These are phyloP conservation scores for Ustilago cynodontis DNA, from an alignment of 1,284 basidiomycete species.

Conservation along the genomic window DNA sequence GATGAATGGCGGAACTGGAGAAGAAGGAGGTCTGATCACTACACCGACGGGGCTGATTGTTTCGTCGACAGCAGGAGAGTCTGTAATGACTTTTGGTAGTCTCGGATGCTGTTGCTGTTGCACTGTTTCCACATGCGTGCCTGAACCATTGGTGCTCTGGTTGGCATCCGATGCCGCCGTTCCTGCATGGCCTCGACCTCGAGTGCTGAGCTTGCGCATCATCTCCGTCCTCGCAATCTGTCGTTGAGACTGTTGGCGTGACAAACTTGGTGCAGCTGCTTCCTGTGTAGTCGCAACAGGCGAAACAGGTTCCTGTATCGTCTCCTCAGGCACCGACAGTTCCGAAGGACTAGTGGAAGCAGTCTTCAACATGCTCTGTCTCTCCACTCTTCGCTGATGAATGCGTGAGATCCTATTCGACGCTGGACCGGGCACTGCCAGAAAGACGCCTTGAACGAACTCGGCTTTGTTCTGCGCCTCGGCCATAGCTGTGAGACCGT, in stretches of 20 bases:
- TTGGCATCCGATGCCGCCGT: constrained; percentile 3
- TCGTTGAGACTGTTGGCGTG: constrained; percentile 49
- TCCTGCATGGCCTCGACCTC: constrained; percentile 29
- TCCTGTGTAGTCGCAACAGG: constrained; percentile 6
- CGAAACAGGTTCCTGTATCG: not conserved
- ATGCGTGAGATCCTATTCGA: constrained; percentile 51
- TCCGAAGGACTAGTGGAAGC: constrained; percentile 7
- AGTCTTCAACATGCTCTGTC: constrained; percentile 38
- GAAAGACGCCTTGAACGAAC: constrained; percentile 52
- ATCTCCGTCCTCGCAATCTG: constrained; percentile 60
- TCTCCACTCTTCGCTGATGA: constrained; percentile 39
- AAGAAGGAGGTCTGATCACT: constrained; percentile 43
- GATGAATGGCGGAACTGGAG: constrained; percentile 35
- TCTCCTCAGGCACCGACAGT: constrained; percentile 11
- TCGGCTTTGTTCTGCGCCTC: constrained; percentile 58
- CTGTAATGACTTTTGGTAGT: constrained; percentile 29
- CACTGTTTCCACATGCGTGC: not conserved
- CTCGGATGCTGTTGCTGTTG: constrained; percentile 11
- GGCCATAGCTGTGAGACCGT: constrained; percentile 58
- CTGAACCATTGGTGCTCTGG: not conserved
- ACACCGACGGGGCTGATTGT: constrained; percentile 41
- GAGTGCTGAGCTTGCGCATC: constrained; percentile 60
- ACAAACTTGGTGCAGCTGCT: constrained; percentile 19
- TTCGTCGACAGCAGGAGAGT: constrained; percentile 50
- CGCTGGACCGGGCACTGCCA: constrained; percentile 47